These are phyloP conservation scores for Halophytophthora batemanensis DNA, from an alignment of 352 stramenopile species.

Conservation along the genomic window DNA sequence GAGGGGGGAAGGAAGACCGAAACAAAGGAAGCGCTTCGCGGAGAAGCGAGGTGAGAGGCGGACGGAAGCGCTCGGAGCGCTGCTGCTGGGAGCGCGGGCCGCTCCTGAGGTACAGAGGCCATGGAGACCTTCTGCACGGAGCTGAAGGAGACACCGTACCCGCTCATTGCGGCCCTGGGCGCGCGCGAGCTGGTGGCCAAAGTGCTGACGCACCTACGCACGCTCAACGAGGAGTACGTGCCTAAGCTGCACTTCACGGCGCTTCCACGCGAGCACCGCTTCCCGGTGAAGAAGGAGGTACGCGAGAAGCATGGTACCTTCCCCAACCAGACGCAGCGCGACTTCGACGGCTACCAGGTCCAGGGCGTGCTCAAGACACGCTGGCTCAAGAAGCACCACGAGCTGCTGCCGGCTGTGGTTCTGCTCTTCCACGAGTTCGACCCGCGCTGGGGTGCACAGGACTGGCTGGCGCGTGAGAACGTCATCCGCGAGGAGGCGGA, in stretches of 20 bases:
- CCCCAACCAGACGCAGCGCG: constrained; percentile 77
- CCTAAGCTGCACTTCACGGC: constrained; percentile 74
- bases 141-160: constrained; percentile 86
- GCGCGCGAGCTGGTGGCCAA: constrained; percentile 70
- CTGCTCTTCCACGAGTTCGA: constrained; percentile 86
- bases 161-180: constrained; percentile 79
- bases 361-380: constrained; percentile 73
- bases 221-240: constrained; percentile 81
- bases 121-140: constrained; percentile 86
- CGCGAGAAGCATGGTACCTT: constrained; percentile 84
- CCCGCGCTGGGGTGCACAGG: constrained; percentile 58
- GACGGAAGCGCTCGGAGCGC: constrained; percentile 8
- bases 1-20: too few relatives aligned
- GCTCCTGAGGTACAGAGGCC: not conserved
- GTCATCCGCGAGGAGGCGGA: constrained; percentile 74
- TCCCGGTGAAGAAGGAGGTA: constrained; percentile 81
- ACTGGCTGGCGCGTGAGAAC: constrained; percentile 71
- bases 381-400: constrained; percentile 88
- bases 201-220: constrained; percentile 61
- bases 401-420: constrained; percentile 72
- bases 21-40: too few relatives aligned
- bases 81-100: not conserved
- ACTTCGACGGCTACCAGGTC: constrained; percentile 71
- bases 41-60: too few relatives aligned
- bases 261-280: constrained; percentile 70